Evolutionary conservation across 23 red algal species (phyloP).

Genomic region (Cyanidiococcus yangmingshanensis): DNA sequence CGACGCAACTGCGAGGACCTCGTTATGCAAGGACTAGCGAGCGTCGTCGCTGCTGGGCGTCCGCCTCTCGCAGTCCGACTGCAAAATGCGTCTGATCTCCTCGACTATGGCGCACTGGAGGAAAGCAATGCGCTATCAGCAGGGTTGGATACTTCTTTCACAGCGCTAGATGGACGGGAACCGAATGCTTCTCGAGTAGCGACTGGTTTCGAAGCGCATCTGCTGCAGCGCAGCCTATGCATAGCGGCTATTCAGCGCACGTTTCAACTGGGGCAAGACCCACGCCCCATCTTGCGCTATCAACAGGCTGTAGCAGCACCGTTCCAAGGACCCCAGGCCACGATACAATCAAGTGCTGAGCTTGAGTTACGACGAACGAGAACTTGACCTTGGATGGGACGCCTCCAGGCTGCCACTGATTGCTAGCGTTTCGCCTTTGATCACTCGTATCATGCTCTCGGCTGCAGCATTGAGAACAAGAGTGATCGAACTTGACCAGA

Average conservation of each 20-base stretch:
- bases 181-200: background rate
- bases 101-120: background rate
- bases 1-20: background rate
- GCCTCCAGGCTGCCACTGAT: no score
- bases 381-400: no score
- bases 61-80: background rate
- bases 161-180: background rate
- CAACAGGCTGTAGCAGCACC: background rate
- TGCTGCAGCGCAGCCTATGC: background rate
- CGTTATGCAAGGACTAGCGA: background rate
- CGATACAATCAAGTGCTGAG: no score
- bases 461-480: no score
- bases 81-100: background rate
- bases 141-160: background rate
- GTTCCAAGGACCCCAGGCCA: no score
- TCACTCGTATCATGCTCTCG: no score
- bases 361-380: no score
- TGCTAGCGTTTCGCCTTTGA: no score
- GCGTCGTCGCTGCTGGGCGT: background rate
- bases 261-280: background rate
- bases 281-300: background rate
- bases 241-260: background rate
- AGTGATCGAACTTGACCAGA: no score
- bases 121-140: background rate
- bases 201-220: background rate